Base-by-base conservation (phyloP, 768 basidiomycete species). In the Suillus weaverae region DNA sequence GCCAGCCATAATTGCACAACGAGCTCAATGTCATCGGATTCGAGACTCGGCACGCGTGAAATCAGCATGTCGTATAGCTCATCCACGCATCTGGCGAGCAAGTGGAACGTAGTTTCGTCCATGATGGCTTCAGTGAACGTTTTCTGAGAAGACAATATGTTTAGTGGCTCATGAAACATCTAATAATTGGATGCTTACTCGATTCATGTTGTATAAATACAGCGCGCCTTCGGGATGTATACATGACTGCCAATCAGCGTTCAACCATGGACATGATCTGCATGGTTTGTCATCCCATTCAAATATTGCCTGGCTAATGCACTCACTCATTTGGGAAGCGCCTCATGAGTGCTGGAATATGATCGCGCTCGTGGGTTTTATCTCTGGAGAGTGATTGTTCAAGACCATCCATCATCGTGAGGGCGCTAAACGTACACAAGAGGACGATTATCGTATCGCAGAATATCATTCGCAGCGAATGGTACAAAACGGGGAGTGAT, bases 241-340 rank as follows among this genome's bases (percentile, higher is more conserved):
- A 6, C 5, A 59, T 11, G 26, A 39, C 5, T 20, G 5, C 56
- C 56, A 59, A 39, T 20, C 56, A 30, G 13, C 16, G 5, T 26
- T 30, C 38, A 59, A 59, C 56, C 38, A 59, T 13, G 38, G 56
- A 39, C 38, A 59, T 30, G 56, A 59, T 20, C 56, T 59, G 38
- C 38, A 59, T 13, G 9, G 18, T 41, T 30, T 39, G 10, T 59
- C 26, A 30, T 59, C 18, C 38, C 26, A 39, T 59, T 39, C 5
- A 59, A 5, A 59, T 7, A 18, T 11, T 41, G 18, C 10, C 38
- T 59, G 26, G 26, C 16, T 13, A 5, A 59, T 20, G 38, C 16
- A 59, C 56, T 30, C 38, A 59, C 56, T 39, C 2, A 2, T 59
- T 59, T 5, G 56, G 26, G 38, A 59, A 59, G 10, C 5, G 0